Conservation (phyloP, 805 yeast species). For the Barnettozyma populi region DNA sequence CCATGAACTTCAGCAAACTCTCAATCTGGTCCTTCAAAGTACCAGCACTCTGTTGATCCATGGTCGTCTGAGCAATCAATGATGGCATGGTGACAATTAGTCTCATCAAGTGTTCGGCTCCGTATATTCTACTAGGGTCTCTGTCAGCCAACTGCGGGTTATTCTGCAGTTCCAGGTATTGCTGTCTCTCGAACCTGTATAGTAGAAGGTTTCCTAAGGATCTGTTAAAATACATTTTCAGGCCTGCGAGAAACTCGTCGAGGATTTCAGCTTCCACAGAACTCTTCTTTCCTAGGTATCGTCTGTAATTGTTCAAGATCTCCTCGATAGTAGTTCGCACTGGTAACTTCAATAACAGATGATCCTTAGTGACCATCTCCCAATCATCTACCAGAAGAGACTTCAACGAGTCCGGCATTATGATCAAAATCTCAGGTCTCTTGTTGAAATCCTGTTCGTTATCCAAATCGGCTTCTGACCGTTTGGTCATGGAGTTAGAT, state of each 20-base stretch:
- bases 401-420: constrained; percentile 64
- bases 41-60: constrained; percentile 70
- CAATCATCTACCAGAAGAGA: constrained; percentile 82
- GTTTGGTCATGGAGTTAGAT: constrained; percentile 10
- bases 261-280: constrained; percentile 39
- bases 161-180: constrained; percentile 49
- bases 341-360: constrained; percentile 65
- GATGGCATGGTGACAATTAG: constrained; percentile 78
- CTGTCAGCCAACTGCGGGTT: constrained; percentile 29
- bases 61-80: constrained; percentile 66
- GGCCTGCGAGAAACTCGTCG: constrained; percentile 66
- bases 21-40: constrained; percentile 51
- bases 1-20: constrained; percentile 47
- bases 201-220: constrained; percentile 63
- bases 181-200: constrained; percentile 74
- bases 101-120: constrained; percentile 77
- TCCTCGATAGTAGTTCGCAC: constrained; percentile 45
- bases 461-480: constrained; percentile 29
- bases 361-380: constrained; percentile 84
- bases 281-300: constrained; percentile 24
- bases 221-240: constrained; percentile 68
- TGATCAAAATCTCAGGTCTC: constrained; percentile 41
- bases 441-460: constrained; percentile 22
- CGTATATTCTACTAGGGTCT: constrained; percentile 51
- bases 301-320: constrained; percentile 49